phyloP scores from a whole-genome alignment of 345 rosid species.

The Syzygium aqueum region DNA sequence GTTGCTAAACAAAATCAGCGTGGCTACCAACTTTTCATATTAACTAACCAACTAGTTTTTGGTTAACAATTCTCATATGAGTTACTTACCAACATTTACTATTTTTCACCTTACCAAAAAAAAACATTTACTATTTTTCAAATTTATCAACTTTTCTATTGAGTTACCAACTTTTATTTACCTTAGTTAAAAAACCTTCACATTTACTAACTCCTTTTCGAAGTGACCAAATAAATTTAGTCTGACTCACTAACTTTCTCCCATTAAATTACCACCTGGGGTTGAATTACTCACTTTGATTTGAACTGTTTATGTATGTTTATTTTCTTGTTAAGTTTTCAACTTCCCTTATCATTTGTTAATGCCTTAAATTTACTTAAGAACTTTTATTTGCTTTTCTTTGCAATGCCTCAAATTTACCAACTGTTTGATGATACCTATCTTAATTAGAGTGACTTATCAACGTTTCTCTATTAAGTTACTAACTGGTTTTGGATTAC shows the following conservation, averaged over 20 bases:
- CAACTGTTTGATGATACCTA: neutral
- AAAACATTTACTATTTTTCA: neutral
- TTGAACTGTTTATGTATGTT: neutral
- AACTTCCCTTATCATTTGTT: neutral
- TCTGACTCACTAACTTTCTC: neutral
- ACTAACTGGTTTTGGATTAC: neutral
- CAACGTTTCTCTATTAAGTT: neutral
- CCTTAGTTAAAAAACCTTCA: neutral
- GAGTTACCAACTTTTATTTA: neutral
- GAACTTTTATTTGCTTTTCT: neutral
- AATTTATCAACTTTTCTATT: neutral
- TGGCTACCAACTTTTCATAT: neutral
- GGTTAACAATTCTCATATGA: neutral
- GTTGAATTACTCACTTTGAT: neutral
- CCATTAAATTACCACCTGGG: neutral
- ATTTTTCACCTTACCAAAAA: too few species aligned
- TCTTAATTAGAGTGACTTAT: neutral
- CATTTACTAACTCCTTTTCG: neutral
- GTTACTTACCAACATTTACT: neutral
- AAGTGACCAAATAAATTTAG: neutral
- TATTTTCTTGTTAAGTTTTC: neutral
- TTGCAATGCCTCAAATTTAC: neutral
- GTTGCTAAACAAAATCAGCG: neutral
- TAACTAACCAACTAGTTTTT: neutral
- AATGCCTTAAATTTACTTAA: neutral